Evolutionary conservation across 2,329 filamentous ascomycete species (phyloP).

Genomic region (Plenodomus tracheiphilus): DNA sequence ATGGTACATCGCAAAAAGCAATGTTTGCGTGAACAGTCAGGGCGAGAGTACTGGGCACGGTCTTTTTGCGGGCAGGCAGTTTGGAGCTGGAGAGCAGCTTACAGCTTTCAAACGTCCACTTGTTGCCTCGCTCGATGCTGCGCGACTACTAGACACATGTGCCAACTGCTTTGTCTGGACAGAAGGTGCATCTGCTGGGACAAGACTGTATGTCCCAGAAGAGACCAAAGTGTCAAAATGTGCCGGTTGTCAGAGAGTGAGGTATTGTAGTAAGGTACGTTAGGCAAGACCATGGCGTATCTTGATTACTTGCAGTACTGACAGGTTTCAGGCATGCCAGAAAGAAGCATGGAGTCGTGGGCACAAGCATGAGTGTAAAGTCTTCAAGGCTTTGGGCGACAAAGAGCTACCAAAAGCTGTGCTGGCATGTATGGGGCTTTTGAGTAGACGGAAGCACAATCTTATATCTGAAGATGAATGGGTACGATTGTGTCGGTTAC

Average conservation of each 20-base stretch:
- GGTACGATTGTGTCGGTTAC: constrained; percentile 49
- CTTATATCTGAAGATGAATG: constrained; percentile 47
- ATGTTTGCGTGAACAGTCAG: constrained; percentile 22
- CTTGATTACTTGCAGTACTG: constrained; percentile 1
- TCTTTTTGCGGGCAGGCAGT: constrained; percentile 56
- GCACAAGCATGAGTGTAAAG: constrained; percentile 64
- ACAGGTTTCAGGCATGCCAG: constrained; percentile 57
- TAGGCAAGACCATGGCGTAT: not conserved
- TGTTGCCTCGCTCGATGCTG: constrained; percentile 57
- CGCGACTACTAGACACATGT: constrained; percentile 58
- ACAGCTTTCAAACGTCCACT: constrained; percentile 56
- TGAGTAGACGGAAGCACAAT: constrained; percentile 50
- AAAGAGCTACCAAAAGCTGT: constrained; percentile 58
- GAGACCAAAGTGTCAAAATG: constrained; percentile 55
- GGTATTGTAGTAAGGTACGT: constrained; percentile 63
- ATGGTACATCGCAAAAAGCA: constrained; percentile 27
- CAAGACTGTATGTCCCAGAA: constrained; percentile 37
- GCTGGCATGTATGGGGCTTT: constrained; percentile 58
- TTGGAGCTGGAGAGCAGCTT: constrained; percentile 55
- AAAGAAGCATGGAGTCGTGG: constrained; percentile 60
- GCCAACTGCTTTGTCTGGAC: constrained; percentile 59
- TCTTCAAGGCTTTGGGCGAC: constrained; percentile 50
- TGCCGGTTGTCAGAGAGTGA: constrained; percentile 60
- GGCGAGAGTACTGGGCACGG: constrained; percentile 52
- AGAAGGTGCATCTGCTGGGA: constrained; percentile 34